These are phyloP conservation scores for Suillus americanus DNA, from an alignment of 768 basidiomycete genomes.

Conservation along the genomic window DNA sequence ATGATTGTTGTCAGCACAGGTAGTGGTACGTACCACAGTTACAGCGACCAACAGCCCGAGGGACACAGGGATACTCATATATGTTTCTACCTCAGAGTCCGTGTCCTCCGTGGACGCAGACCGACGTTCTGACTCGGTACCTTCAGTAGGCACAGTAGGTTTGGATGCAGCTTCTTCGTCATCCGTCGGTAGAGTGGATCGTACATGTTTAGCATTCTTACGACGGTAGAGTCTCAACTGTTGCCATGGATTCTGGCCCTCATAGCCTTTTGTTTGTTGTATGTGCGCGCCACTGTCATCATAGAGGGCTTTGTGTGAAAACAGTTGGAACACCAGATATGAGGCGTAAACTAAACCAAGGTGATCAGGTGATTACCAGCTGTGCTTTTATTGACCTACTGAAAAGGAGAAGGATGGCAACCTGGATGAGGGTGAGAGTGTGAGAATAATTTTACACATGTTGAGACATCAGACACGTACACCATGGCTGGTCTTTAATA, in stretches of 20 bases:
- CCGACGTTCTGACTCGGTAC: conserved; percentile 13
- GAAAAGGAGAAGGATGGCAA: conserved; percentile 74
- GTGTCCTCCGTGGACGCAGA: conserved; percentile 8
- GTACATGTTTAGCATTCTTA: conserved; percentile 7
- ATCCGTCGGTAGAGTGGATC: neutral
- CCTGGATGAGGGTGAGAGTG: conserved; percentile 38
- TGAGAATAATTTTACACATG: conserved; percentile 8
- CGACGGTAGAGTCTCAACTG: neutral
- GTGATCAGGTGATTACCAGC: conserved; percentile 5
- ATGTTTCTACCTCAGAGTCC: conserved; percentile 38
- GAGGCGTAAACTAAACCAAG: conserved; percentile 58
- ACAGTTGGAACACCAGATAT: conserved; percentile 81
- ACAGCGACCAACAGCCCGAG: conserved; percentile 53
- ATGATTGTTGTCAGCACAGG: neutral
- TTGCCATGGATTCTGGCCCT: conserved; percentile 37
- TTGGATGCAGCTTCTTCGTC: neutral
- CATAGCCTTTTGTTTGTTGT: conserved; percentile 40
- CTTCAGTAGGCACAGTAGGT: neutral
- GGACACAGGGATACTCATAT: conserved; percentile 56
- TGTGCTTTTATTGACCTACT: conserved; percentile 43
- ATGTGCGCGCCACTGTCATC: conserved; percentile 40
- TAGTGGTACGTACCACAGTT: conserved; percentile 52
- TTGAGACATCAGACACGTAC: conserved; percentile 39
- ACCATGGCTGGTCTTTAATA: conserved; percentile 75
- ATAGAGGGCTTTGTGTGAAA: conserved; percentile 75